Percentiles rank a stretch among this genome's conserved stretches.
These are phyloP conservation scores for Clitopilus passeckerianus DNA, from an alignment of 768 basidiomycete genomes.

Conservation along the genomic window DNA sequence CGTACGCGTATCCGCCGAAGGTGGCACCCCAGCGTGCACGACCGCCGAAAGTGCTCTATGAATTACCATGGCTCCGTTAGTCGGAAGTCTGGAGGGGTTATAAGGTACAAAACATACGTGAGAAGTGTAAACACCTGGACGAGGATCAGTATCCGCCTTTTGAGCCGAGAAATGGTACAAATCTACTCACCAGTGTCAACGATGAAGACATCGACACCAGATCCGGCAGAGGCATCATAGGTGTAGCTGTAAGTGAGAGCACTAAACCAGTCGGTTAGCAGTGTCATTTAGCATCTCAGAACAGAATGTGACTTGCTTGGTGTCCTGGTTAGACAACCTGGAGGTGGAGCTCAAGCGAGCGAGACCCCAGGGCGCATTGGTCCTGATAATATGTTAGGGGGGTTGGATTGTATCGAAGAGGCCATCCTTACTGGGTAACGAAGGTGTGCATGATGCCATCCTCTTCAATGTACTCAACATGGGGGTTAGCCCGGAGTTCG, in stretches of 20 bases:
- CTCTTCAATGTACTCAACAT: constrained; percentile 18
- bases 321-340: constrained; percentile 11
- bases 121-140: constrained; percentile 14
- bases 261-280: constrained; percentile 1
- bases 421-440: constrained; percentile 14
- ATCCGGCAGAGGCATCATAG: constrained; percentile 10
- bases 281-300: neutral
- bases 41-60: constrained; percentile 31
- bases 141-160: neutral
- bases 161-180: neutral
- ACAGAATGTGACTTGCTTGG: constrained; percentile 1
- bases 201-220: constrained; percentile 28
- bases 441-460: constrained; percentile 21
- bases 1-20: constrained; percentile 20
- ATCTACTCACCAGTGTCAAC: constrained; percentile 22
- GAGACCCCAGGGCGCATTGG: constrained; percentile 28
- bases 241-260: constrained; percentile 5
- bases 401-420: neutral
- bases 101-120: constrained; percentile 13
- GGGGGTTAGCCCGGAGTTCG: constrained; percentile 13
- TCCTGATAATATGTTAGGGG: constrained; percentile 10
- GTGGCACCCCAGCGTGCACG: constrained; percentile 36
- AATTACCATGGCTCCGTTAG: neutral
- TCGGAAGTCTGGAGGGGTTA: too few relatives aligned
- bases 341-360: constrained; percentile 17